Evolutionary conservation across 2,329 filamentous ascomycete species (phyloP).

Genomic region (Immersiporthe knoxdaviesiana): DNA sequence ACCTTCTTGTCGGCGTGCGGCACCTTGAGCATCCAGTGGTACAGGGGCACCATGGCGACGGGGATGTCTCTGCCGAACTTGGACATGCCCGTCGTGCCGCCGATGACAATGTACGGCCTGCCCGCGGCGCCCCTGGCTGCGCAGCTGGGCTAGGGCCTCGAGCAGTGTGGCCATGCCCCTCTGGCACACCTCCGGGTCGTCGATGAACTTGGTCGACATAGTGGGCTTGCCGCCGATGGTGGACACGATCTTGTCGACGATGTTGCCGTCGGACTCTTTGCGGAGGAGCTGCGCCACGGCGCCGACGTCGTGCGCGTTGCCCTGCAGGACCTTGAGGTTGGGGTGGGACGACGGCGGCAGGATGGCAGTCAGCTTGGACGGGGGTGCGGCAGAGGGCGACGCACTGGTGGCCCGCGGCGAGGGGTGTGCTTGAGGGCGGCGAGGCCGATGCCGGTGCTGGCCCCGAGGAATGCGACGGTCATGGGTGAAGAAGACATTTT

Average conservation of each 20-base stretch:
- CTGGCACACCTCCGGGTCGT: constrained; percentile 55
- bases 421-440: constrained; percentile 48
- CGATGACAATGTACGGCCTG: constrained; percentile 42
- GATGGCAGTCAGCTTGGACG: constrained; percentile 49
- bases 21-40: constrained; percentile 42
- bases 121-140: constrained; percentile 35
- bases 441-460: constrained; percentile 54
- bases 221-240: constrained; percentile 49
- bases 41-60: constrained; percentile 44
- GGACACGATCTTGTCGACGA: constrained; percentile 52
- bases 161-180: constrained; percentile 49
- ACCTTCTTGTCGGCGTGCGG: constrained; percentile 49
- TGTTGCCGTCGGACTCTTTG: constrained; percentile 32
- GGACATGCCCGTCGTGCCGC: constrained; percentile 50
- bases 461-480: constrained; percentile 57
- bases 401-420: constrained; percentile 51
- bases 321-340: constrained; percentile 49
- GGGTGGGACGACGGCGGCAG: constrained; percentile 37
- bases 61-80: constrained; percentile 45
- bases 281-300: constrained; percentile 43
- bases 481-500: constrained; percentile 35
- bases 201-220: constrained; percentile 38
- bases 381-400: constrained; percentile 54
- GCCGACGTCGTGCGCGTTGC: constrained; percentile 50
- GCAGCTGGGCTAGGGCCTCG: constrained; percentile 40